Percentiles rank a stretch among this genome's conserved stretches.
Conservation (phyloP, 177 flowering plant species). For the Vitis hybrid region DNA sequence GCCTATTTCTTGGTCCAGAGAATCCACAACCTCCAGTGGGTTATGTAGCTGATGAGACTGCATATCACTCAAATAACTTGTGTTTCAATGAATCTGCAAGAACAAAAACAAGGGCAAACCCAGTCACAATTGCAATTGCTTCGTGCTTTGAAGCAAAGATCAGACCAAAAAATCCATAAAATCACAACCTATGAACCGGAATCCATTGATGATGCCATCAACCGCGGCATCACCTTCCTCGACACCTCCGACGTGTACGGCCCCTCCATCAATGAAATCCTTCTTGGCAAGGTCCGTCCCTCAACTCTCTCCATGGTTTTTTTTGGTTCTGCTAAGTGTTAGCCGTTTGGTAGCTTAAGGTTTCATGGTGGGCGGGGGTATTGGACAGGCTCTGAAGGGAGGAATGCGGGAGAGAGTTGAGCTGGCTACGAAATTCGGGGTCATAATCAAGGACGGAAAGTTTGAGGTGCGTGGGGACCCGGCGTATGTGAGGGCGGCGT, state of each 20-base stretch:
- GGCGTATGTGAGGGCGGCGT: conserved; percentile 32
- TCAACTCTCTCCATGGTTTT: not conserved
- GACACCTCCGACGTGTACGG: conserved; percentile 43
- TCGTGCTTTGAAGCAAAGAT: not conserved
- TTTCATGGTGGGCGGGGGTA: not conserved
- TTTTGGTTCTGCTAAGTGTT: not conserved
- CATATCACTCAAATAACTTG: not conserved
- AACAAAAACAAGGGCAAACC: not conserved
- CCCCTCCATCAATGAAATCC: conserved; percentile 36
- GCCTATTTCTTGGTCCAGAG: conserved; percentile 7
- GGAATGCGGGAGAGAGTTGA: conserved; percentile 28
- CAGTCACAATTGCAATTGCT: not conserved
- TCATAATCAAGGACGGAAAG: conserved; percentile 8
- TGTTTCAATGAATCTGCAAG: not conserved
- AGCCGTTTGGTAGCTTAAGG: not conserved
- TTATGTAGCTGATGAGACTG: conserved; percentile 4
- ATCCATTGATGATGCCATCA: conserved; percentile 8
- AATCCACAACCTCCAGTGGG: conserved; percentile 3
- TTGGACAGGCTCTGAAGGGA: conserved; percentile 27
- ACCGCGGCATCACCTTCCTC: conserved; percentile 34
- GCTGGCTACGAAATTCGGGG: conserved; percentile 37
- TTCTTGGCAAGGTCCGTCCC: conserved; percentile 21
- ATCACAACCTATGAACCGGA: not conserved
- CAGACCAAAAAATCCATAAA: not conserved
- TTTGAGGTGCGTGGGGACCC: conserved; percentile 32